Base-by-base conservation (phyloP, 139 green algal genomes). In the Tetradesmus obliquus region DNA sequence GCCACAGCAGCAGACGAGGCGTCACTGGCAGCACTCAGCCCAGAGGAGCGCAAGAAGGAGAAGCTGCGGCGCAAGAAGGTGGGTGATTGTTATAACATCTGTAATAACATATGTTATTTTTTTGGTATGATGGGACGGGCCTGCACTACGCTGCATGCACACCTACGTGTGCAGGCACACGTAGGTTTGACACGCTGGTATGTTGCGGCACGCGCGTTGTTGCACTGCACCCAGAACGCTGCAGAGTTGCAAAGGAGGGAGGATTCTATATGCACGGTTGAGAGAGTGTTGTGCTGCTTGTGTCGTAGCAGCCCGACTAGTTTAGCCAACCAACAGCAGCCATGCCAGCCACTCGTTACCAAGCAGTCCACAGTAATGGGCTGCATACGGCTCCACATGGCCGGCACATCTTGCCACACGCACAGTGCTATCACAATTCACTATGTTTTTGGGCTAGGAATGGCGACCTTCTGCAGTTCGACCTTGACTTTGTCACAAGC, bases 1-100 rank as follows among this genome's bases (percentile, higher is more conserved):
- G 88, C 87, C 66, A 90, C 91, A n/a, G 92, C 51, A 19, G 91
- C 92, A 55, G 96, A 97, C 81, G 96, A 96, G 89, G 94, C 94
- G 32, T 60, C 88, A 12, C 86, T 98, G 85, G 95, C 95, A 12
- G 92, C 62, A 53, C 96, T 99, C 95, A 95, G 60, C 10, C 55
- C 95, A 15, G 96, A 98, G 80, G 97, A 98, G 89, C 93, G 96
- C 20, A 97, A 98, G 93, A 96, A 94, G 91, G 91, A 96, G 92
- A 97, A 98, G 93, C 88, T 95, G 72, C 62, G 83, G 86, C 94
- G 96, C 45, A 97, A 98, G 91, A 96, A 95, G 93, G 91, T 90
- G 71, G 2, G 86, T 71, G 8, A 85, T 6, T 76, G 66, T 3
- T 24, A n/a, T 76, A 95, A 88, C 95, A 97, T 93, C 62, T 94